Evolutionary conservation across 805 yeast species (phyloP).

Genomic region (Yueomyces sp.): DNA sequence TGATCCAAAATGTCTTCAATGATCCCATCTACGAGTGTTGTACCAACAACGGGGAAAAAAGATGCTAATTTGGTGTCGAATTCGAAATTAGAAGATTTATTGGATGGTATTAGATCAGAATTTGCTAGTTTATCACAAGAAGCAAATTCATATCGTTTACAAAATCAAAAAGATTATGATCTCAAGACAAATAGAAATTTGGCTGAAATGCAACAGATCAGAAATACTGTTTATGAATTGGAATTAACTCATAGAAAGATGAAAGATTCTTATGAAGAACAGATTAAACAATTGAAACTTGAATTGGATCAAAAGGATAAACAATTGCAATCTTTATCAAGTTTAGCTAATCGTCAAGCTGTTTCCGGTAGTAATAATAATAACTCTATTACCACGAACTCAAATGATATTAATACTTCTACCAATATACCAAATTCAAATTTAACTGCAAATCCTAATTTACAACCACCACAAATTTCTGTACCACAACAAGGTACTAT

Average conservation of each 20-base stretch:
- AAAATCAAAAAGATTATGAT: constrained; percentile 79
- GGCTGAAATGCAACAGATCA: constrained; percentile 82
- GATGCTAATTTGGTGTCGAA: background rate
- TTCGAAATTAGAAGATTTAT: constrained; percentile 40
- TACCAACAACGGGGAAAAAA: too few species aligned
- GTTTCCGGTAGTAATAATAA: background rate
- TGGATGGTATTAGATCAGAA: constrained; percentile 87
- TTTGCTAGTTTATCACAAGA: constrained; percentile 75
- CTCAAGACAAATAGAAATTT: constrained; percentile 81
- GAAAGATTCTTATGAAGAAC: constrained; percentile 93
- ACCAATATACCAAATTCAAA: background rate
- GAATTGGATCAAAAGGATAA: constrained; percentile 77
- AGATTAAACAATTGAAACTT: constrained; percentile 68
- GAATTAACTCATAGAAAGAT: constrained; percentile 89
- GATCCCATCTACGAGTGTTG: too few species aligned
- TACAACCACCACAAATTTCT: background rate
- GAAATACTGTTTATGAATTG: constrained; percentile 85
- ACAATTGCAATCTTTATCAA: constrained; percentile 26
- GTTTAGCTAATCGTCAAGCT: background rate
- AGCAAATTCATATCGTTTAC: constrained; percentile 74
- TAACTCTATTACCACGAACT: background rate
- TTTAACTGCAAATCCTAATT: background rate
- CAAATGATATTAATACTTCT: background rate
- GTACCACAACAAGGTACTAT: background rate
- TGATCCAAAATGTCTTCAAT: too few species aligned